Conservation (phyloP, 2,329 filamentous ascomycete species). For the Calonectria montana region DNA sequence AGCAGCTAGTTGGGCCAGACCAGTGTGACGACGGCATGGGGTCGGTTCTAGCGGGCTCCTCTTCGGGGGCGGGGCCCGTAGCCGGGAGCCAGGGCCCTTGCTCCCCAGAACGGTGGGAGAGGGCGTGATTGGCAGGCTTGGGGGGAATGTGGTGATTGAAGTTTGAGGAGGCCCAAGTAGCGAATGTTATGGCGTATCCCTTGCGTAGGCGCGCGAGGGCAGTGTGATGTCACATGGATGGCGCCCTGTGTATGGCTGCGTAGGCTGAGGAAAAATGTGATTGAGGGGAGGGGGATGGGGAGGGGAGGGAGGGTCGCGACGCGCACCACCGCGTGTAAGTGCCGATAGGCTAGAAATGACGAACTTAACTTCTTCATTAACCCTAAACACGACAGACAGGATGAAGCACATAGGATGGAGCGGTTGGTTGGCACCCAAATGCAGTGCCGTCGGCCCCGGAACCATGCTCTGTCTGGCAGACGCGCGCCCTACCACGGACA, state of each 20-base stretch:
- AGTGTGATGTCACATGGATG: conserved; percentile 10
- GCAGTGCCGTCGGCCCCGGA: not conserved
- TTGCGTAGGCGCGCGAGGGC: conserved; percentile 14
- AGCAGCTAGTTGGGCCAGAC: conserved; percentile 1
- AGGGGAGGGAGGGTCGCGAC: not conserved
- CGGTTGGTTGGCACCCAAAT: not conserved
- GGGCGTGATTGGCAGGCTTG: conserved; percentile 38
- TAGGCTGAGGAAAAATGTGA: not conserved
- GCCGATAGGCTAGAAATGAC: not conserved
- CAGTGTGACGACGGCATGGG: conserved; percentile 27
- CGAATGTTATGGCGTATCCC: conserved; percentile 15
- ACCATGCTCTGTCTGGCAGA: not conserved
- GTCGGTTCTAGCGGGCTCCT: conserved; percentile 19
- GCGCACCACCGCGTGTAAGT: not conserved
- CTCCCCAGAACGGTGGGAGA: conserved; percentile 43
- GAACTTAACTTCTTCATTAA: not conserved
- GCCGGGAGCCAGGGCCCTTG: conserved; percentile 41
- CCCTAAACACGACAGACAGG: not conserved
- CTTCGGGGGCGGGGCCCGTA: conserved; percentile 34
- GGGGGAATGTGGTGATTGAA: conserved; percentile 19
- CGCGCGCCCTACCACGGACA: not conserved
- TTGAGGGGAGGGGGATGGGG: not conserved
- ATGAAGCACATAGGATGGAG: not conserved
- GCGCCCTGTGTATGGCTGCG: not conserved
- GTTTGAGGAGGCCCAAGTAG: conserved; percentile 23